Base-by-base conservation (phyloP, 495 filamentous ascomycete species). In the Aspergillus incahuasiensis region DNA sequence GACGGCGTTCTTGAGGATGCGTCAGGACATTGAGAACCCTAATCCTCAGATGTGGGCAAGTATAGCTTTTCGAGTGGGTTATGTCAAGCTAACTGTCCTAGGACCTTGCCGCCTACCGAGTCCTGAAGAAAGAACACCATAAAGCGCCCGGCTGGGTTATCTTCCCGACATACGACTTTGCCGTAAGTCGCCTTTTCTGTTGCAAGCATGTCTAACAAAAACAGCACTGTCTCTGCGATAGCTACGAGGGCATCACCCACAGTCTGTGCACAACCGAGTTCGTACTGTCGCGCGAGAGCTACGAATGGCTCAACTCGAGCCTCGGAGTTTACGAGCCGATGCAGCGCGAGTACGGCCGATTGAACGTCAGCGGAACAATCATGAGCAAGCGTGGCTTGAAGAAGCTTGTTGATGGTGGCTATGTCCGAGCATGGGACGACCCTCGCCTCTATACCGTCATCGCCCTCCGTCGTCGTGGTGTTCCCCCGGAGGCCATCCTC, bases 131-230 rank as follows among this genome's bases (percentile, higher is more conserved):
- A 59, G 78, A 85, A 24, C 91, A 96, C 62, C 83, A 86, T 65
- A 78, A 85, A 84, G 6, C 70, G 78, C 54, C 80, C 85, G 65
- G 48, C 9, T 96, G 89, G 88, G 82, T 79, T 61, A 89, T 95
- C 43, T 95, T 92, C 60, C 92, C 91, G 0, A 91, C 91, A 0
- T 96, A 96, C 65, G 92, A 95, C 65, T 92, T 95, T 60, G 88
- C 91, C 4, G 38, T 40, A 40, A 16, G 13, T 40, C 3, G n/a
- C 38, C 38, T 18, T 18, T 40, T 8, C 18, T 3, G n/a, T 3
- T 18, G 38, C 18, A 3, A 18, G 15, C 15, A 4, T 1, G 38
- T 35, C 38, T 40, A 40, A 40, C n/a, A 18, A 4, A 3, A 40
- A 8, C n/a, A 40, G 7, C 89, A 95, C 59, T 64, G 59, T 54